A percentile compares a stretch with the other conserved stretches of the same genome.
These are phyloP conservation scores for Leishmania gerbilli DNA, from an alignment of 208 protist species.

Conservation along the genomic window DNA sequence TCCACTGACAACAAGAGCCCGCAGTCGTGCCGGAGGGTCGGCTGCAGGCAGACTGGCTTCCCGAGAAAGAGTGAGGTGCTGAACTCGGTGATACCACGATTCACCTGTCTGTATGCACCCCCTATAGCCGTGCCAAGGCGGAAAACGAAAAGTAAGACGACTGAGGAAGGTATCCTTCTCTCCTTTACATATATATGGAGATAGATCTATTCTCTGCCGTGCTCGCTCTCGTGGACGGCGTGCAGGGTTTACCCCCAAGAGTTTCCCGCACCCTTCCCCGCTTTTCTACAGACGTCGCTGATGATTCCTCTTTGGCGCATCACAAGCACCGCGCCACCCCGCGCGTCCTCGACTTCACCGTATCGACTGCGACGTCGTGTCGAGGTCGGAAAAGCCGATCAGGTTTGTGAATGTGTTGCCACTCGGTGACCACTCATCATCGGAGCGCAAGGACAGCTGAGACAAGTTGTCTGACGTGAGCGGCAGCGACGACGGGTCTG, in stretches of 20 bases:
- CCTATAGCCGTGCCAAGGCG: not conserved
- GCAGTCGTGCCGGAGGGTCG: not conserved
- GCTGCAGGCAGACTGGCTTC: not conserved
- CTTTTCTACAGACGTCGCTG: not conserved
- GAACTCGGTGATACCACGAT: not conserved
- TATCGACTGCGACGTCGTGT: slow-evolving; percentile 43
- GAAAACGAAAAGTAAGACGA: not conserved
- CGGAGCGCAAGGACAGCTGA: slow-evolving; percentile 9
- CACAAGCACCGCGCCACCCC: not conserved
- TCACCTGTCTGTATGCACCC: not conserved
- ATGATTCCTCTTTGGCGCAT: not conserved
- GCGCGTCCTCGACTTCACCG: not conserved
- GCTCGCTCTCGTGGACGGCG: not conserved
- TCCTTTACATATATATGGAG: too few species aligned
- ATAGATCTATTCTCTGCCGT: too few species aligned
- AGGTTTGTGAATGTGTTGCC: slow-evolving; percentile 77
- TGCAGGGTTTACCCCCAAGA: not conserved
- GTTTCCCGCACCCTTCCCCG: not conserved
- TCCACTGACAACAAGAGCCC: not conserved
- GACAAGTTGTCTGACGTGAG: slow-evolving; percentile 19
- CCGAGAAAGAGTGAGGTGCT: not conserved
- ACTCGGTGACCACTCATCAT: slow-evolving; percentile 30
- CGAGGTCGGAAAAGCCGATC: slow-evolving; percentile 64
- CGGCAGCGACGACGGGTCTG: slow-evolving; percentile 27
- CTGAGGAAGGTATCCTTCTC: not conserved